phyloP scores from a whole-genome alignment of 2,329 filamentous ascomycete genomes.

The Exophiala xenobiotica region DNA sequence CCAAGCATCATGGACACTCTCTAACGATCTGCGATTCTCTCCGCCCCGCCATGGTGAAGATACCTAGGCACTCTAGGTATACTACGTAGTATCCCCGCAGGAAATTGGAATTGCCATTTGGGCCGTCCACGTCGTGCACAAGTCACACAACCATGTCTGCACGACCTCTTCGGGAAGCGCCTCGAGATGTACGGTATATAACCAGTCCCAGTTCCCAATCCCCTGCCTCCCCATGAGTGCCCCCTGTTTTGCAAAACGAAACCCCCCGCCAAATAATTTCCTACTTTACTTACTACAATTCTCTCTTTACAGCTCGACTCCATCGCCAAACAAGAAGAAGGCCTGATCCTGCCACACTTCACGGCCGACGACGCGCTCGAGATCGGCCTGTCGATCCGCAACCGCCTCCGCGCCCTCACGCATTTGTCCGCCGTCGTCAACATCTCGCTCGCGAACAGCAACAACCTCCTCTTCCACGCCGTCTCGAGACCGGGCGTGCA shows the following conservation, averaged over 20 bases:
- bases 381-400: conserved; percentile 41
- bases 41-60: no score
- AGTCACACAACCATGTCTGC: conserved; percentile 9
- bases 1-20: no score
- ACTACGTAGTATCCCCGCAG: not conserved
- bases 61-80: no score
- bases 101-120: not conserved
- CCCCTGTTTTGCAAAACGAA: no score
- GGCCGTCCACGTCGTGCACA: not conserved
- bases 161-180: conserved; percentile 19
- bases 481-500: conserved; percentile 65
- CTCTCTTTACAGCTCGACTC: conserved; percentile 15
- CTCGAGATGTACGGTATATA: conserved; percentile 28
- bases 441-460: conserved; percentile 39
- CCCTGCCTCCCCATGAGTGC: no score
- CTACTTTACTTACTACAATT: not conserved
- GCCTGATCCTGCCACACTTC: conserved; percentile 39
- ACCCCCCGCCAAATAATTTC: not conserved
- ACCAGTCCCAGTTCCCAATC: no score
- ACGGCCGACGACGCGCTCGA: conserved; percentile 40
- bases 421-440: conserved; percentile 41
- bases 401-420: conserved; percentile 38
- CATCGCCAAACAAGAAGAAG: conserved; percentile 24
- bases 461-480: conserved; percentile 68
- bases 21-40: no score